Conservation (phyloP, 1,284 basidiomycete genomes). For the Leccinum subrobustum region DNA sequence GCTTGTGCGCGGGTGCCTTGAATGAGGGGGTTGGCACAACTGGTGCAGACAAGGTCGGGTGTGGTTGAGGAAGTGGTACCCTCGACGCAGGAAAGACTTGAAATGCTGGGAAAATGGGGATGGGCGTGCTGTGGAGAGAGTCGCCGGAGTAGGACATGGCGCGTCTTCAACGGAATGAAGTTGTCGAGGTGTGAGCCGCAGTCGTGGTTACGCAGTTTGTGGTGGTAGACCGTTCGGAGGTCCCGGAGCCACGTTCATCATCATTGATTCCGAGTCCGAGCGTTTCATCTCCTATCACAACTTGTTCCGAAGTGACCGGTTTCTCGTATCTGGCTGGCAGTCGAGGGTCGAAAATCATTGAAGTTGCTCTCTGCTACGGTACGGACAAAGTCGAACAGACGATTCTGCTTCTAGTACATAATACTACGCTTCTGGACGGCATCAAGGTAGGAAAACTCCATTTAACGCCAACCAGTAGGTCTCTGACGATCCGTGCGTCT, state of each 20-base stretch:
- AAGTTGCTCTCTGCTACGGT: no score
- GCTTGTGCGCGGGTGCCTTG: constrained; percentile 38
- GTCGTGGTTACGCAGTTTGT: not conserved
- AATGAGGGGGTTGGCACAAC: constrained; percentile 18
- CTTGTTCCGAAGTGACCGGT: no score
- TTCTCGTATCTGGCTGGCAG: no score
- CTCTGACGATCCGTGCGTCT: not conserved
- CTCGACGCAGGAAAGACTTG: constrained; percentile 15
- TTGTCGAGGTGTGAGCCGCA: no score
- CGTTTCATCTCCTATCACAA: not conserved
- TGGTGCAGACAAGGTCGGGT: not conserved
- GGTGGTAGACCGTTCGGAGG: not conserved
- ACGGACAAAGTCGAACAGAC: no score
- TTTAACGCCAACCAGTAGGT: constrained; percentile 37
- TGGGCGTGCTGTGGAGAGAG: constrained; percentile 4
- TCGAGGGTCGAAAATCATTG: no score
- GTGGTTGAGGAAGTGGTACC: not conserved
- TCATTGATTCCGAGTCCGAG: not conserved
- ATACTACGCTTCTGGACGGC: no score
- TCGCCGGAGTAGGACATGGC: constrained; percentile 29
- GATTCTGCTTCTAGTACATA: no score
- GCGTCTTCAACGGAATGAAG: not conserved
- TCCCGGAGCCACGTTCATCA: not conserved
- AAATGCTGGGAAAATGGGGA: constrained; percentile 23
- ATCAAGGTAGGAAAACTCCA: no score